Base-by-base conservation (phyloP, 169 alveolate genomes). In the Eimeria maxima region DNA sequence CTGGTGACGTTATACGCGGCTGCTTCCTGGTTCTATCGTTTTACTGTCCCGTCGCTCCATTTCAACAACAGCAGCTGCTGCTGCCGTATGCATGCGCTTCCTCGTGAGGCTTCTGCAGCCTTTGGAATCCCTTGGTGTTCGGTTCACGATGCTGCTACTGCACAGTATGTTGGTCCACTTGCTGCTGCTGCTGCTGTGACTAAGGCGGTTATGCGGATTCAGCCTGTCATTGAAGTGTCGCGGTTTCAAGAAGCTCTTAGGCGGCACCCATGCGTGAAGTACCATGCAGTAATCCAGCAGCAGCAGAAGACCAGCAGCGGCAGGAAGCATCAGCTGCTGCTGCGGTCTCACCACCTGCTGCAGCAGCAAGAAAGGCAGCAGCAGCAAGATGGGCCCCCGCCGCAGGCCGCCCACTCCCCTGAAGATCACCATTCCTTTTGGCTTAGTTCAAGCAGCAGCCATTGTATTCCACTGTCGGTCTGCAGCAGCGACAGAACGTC, bases 201-300 rank as follows among this genome's bases (percentile, higher is more conserved):
- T 47, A 69, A 81, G 90, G 90, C 90, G 13, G 90, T 81, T 69
- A 81, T 81, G 90, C 71, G 90, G 73, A 81, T 81, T 45, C 90
- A 81, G 90, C 90, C 90, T 45, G 90, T 81, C 73, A 81, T 81
- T 33, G 90, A 81, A 29, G 90, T 81, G 44, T 81, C 90, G 47
- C 90, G 90, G 47, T 81, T 81, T 55, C 90, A 81, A 71, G 90
- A 81, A 6, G 47, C 73, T 13, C 73, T 81, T 44, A 22, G 90
- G 90, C 90, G 73, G 47, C 90, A 81, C 27, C 69, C 50, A 22
- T 50, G 90, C 73, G 90, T 81, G 22, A 81, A 81, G 38, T 81
- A 81, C 73, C 90, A 81, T n/a, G 90, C 38, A 29, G 73, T 81
- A 50, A 81, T 81, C 22, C 90, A 81, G 73, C 90, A 81, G 69